Evolutionary conservation across 768 basidiomycete genomes (phyloP).

Genomic region (Termitomyces bulborhizus): DNA sequence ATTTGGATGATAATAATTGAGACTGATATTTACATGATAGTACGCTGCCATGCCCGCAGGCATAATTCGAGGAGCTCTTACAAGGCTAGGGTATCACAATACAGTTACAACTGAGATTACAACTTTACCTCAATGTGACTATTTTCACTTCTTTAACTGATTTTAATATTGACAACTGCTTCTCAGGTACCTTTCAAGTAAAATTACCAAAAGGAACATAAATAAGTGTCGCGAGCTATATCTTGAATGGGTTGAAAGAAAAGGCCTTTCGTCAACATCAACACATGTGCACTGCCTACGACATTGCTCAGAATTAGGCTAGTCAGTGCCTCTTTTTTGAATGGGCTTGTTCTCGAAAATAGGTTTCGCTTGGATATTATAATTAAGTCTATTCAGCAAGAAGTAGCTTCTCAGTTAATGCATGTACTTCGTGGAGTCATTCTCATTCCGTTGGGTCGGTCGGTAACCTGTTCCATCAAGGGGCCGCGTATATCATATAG

Average conservation of each 20-base stretch:
- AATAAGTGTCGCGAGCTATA: neutral
- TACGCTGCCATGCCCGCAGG: constrained; percentile 81
- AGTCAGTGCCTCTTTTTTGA: too few species aligned
- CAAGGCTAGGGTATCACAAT: constrained; percentile 69
- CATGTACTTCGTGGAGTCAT: neutral
- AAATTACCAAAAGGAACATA: constrained; percentile 63
- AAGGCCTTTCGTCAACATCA: neutral
- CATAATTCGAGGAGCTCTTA: constrained; percentile 77
- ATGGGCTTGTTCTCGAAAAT: neutral
- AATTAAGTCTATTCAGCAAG: neutral
- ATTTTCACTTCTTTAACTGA: neutral
- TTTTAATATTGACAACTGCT: constrained; percentile 1
- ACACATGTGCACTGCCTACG: neutral
- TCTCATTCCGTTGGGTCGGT: too few species aligned
- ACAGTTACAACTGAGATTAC: constrained; percentile 76
- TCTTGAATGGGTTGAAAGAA: neutral
- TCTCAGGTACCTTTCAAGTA: constrained; percentile 74
- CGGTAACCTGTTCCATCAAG: neutral
- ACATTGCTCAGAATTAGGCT: neutral
- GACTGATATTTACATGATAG: constrained; percentile 30
- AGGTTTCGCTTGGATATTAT: neutral
- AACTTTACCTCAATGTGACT: constrained; percentile 77
- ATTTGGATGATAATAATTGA: neutral
- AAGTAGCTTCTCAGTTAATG: neutral
- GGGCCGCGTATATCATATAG: too few species aligned